Evolutionary conservation across 163 green algal species (phyloP).

Genomic region (Chlorella variabilis): DNA sequence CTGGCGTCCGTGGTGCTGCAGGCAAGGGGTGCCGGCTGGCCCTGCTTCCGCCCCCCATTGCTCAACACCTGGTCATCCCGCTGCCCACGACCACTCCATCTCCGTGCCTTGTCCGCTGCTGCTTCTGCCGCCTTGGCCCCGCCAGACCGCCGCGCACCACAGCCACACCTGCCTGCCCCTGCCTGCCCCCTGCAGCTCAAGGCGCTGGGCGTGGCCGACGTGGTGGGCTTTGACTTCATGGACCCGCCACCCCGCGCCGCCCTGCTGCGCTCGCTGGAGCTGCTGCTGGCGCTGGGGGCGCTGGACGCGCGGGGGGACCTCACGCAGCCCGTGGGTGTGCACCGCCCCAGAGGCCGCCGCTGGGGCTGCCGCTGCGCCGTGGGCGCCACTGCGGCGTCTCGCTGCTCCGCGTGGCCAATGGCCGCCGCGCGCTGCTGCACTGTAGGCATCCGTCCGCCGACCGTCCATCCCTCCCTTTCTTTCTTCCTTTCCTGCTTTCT

Average conservation of each 20-base stretch:
- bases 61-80: background rate
- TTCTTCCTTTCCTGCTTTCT: background rate
- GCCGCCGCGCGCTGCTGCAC: too few species aligned
- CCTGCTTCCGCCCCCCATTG: background rate
- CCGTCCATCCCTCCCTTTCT: too few species aligned
- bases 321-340: conserved; percentile 52
- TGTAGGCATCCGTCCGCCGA: too few species aligned
- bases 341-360: too few species aligned
- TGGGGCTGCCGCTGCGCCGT: too few species aligned
- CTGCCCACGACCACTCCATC: background rate
- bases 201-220: conserved; percentile 82
- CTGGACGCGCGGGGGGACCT: conserved; percentile 75
- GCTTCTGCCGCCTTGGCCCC: background rate
- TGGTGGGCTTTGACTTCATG: conserved; percentile 92
- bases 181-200: conserved; percentile 32
- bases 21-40: conserved; percentile 3
- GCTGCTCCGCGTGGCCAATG: too few species aligned
- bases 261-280: conserved; percentile 84
- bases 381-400: too few species aligned
- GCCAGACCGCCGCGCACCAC: too few species aligned
- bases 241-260: conserved; percentile 77
- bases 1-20: conserved; percentile 63
- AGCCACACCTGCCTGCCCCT: background rate
- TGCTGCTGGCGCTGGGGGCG: conserved; percentile 83
- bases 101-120: background rate